Evolutionary conservation across 169 alveolate species (phyloP).

Genomic region (Babesia bigemina): DNA sequence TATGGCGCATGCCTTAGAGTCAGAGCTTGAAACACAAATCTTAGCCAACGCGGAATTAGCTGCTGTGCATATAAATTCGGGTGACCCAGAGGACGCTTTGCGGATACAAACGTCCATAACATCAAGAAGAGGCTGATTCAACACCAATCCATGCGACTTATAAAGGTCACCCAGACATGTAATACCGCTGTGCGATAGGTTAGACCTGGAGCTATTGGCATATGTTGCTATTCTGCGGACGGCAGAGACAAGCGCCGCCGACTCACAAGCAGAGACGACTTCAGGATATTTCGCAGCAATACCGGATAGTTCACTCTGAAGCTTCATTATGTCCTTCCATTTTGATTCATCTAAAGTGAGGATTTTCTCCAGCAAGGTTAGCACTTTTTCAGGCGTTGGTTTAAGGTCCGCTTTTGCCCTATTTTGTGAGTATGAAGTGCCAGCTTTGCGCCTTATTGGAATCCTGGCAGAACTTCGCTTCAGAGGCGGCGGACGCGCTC

Average conservation of each 20-base stretch:
- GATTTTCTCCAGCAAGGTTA: conserved; percentile 36
- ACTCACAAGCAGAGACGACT: conserved; percentile 31
- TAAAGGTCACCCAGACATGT: conserved; percentile 53
- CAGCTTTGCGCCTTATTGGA: conserved; percentile 19
- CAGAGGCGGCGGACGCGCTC: conserved; percentile 52
- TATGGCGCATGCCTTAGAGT: conserved; percentile 4
- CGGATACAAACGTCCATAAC: conserved; percentile 32
- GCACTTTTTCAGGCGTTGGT: conserved; percentile 31
- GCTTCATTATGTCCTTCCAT: conserved; percentile 40
- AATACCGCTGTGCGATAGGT: conserved; percentile 44
- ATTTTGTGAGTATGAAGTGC: neutral
- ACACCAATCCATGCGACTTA: neutral
- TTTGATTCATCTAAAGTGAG: conserved; percentile 32
- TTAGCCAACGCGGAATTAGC: conserved; percentile 49
- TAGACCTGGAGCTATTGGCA: conserved; percentile 57
- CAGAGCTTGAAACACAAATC: conserved; percentile 46
- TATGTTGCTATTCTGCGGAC: conserved; percentile 29
- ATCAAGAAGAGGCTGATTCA: conserved; percentile 28
- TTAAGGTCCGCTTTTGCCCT: conserved; percentile 2
- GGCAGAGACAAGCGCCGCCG: conserved; percentile 18
- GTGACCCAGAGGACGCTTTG: conserved; percentile 63
- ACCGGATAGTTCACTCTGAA: conserved; percentile 51
- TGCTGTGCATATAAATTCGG: conserved; percentile 51
- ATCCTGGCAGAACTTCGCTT: conserved; percentile 49
- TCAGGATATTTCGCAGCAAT: conserved; percentile 43